These are phyloP conservation scores for Cardiospermum halicacabum DNA, from an alignment of 345 rosid species.

Conservation along the genomic window DNA sequence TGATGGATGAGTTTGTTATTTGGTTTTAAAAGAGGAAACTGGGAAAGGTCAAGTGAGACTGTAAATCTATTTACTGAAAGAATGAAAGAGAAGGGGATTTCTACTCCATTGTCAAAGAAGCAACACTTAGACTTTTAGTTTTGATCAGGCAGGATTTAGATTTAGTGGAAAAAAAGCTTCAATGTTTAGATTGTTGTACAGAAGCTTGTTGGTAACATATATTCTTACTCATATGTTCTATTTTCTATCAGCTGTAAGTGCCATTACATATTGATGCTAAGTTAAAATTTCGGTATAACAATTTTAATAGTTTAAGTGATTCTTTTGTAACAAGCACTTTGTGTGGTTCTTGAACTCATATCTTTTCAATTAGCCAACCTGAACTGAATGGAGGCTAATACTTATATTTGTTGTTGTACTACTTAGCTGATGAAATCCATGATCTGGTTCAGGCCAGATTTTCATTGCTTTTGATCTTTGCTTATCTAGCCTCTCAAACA, in stretches of 20 bases:
- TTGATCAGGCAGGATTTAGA: too few relatives aligned
- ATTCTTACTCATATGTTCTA: neutral
- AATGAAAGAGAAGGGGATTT: too few relatives aligned
- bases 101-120: too few relatives aligned
- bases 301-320: neutral
- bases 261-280: neutral
- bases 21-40: neutral
- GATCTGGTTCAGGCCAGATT: neutral
- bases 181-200: neutral
- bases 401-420: neutral
- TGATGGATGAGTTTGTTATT: neutral
- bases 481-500: neutral
- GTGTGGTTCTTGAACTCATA: neutral
- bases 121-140: too few relatives aligned
- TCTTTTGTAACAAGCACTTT: neutral
- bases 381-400: neutral
- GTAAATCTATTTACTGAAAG: too few relatives aligned
- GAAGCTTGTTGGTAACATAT: neutral
- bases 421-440: neutral
- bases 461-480: neutral
- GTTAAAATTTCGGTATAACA: neutral
- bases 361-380: neutral
- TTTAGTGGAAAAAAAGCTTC: too few relatives aligned
- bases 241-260: neutral
- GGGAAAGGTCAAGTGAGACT: neutral